Base-by-base conservation (phyloP, 805 yeast species). In the Blastobotrys muscicola region DNA sequence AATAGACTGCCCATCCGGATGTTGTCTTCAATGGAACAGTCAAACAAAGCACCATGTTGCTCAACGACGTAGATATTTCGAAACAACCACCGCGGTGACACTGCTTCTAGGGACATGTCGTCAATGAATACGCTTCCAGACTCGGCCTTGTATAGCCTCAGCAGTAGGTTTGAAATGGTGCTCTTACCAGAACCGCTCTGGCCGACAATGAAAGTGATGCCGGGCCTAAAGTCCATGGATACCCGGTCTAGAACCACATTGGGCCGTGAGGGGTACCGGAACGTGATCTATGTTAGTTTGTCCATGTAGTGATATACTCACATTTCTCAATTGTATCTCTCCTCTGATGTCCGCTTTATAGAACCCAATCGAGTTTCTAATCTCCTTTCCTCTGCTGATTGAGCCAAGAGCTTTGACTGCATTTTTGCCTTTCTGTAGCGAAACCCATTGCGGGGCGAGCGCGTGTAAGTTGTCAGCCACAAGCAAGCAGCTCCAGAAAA, bases 131-230 rank as follows among this genome's bases (percentile, higher is more conserved):
- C 72, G 1, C 54, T 44, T 0, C 98, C 98, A 0, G 58, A 44
- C 3, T 61, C 50, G 0, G 69, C 63, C 0, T 58, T 48, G 53
- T 89, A 86, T 16, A 85, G 70, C 23, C 73, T 73, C 43, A 82
- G 58, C 1, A 92, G 52, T 2, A 92, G 58, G 32, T 72, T 72
- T 0, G 82, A 74, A 2, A 92, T 48, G 0, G 97, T 82, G 0
- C 97, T 90, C 59, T 92, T 92, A 0, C 98, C 98, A 0, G 89
- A 80, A 0, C 99, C 99, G 0, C 97, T 87, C 47, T 72, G 70
- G 1, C 99, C 99, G 35, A 92, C 74, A 3, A 92, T 61, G 53
- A 76, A 90, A 1, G 80, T 76, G 5, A 74, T 56, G 29, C 73
- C 69, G 0, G 74, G 59, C 1, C 66, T 60, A 31, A 87, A 64